Base-by-base conservation (phyloP, 2,329 filamentous ascomycete genomes). In the Aspergillus quadrilineatus region DNA sequence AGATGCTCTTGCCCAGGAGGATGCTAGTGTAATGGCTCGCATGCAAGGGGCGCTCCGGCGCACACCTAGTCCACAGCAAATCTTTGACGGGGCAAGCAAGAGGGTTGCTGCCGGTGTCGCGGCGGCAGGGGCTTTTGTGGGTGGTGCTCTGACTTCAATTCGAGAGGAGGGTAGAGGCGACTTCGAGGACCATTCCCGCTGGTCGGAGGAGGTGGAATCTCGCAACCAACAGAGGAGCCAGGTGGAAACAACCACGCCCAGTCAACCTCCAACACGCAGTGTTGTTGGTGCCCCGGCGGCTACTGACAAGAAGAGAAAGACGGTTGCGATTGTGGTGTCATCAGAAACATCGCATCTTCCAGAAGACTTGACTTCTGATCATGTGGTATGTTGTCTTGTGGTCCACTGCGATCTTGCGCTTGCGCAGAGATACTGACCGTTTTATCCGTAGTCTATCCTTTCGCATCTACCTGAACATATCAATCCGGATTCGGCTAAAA, bases 191-290 rank as follows among this genome's bases (percentile, higher is more conserved):
- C 90, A 94, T 74, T 89, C 90, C 70, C 86, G 90, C 51, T 97
- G 93, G 93, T 92, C 89, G 12, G 92, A 97, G 73, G 92, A 97
- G 76, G 90, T 88, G 22, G 88, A 90, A 65, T 82, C 88, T 48
- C 85, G 88, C 64, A 76, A 75, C 55, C 75, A 67, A 39, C 68
- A 67, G 57, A 66, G 59, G 59, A 66, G 61, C 59, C 73, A 66
- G 63, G 66, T 63, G 57, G 57, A 61, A 34, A 50, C 50, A 15
- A 56, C 56, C 28, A 46, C 54, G n/a, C 64, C 69, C 41, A 68
- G 67, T 26, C 65, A 67, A 10, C 69, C 57, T 56, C 71, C 55
- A 43, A 72, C 36, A 63, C 77, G 37, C 65, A 71, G 57, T 57
- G 72, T 56, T 60, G 69, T 63, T 65, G 72, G 50, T 59, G 73